Base-by-base conservation (phyloP, 2,329 filamentous ascomycete genomes). In the Cercospora zeae-maydis region DNA sequence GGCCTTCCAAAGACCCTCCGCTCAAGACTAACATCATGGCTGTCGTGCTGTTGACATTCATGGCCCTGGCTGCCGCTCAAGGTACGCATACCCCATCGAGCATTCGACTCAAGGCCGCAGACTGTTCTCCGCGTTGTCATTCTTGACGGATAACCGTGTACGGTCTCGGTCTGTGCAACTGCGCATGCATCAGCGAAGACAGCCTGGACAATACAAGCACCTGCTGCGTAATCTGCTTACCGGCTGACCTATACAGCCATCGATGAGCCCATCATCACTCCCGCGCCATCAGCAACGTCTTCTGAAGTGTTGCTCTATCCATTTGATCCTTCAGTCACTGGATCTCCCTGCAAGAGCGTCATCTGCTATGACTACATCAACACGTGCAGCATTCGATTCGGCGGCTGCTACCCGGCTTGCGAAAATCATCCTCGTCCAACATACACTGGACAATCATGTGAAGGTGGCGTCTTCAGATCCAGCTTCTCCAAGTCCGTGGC, bases 331-430 rank as follows among this genome's bases (percentile, higher is more conserved):
- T 52, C 42, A 24, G 57, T 45, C 33, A 59, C 24, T 37, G 57
- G 45, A 37, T 16, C 33, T n/a, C 57, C 57, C 21, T 59, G 57
- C 57, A 59, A 59, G 4, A 59, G 37, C n/a, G n/a, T 66, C 30
- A 54, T 66, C 11, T 72, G 70, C 58, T 62, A 66, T 36, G 70
- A 71, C 58, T 66, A 68, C 52, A 63, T 71, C 62, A 70, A 71
- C 55, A 62, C 60, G n/a, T 72, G 70, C 51, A 63, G 58, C 52
- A 59, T 65, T 30, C 59, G 45, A n/a, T 71, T 70, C 45, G 69
- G 69, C 11, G 67, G 65, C 36, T 72, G 71, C 59, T 70, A 63
- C 57, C 59, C 65, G 4, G 63, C 58, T 11, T 72, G 71, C 62
- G 53, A 55, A 4, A 66, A 63, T 27, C 60, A 55, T 13, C 52